phyloP scores from a whole-genome alignment of 495 filamentous ascomycete genomes.

The Terfezia boudieri region DNA sequence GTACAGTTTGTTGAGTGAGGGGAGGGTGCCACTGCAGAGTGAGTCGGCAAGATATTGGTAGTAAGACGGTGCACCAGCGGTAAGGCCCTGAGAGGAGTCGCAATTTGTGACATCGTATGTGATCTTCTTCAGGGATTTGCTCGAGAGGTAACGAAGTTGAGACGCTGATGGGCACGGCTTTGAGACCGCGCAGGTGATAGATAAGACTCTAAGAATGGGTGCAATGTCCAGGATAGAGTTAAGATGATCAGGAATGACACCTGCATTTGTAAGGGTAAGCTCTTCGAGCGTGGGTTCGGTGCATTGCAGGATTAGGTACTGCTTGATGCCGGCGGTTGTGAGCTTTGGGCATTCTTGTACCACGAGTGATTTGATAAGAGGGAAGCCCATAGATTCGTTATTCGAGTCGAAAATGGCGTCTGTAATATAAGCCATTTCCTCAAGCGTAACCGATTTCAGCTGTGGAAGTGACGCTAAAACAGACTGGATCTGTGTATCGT shows the following conservation, averaged over 20 bases:
- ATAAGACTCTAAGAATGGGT: slow-evolving; percentile 30
- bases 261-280: slow-evolving; percentile 38
- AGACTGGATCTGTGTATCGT: slow-evolving; percentile 44
- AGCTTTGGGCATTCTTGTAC: slow-evolving; percentile 45
- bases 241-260: slow-evolving; percentile 37
- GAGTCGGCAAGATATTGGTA: slow-evolving; percentile 72
- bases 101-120: slow-evolving; percentile 63
- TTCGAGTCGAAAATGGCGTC: slow-evolving; percentile 42
- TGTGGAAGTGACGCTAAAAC: slow-evolving; percentile 41
- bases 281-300: slow-evolving; percentile 24
- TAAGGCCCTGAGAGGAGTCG: slow-evolving; percentile 29
- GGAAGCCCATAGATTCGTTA: slow-evolving; percentile 38
- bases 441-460: slow-evolving; percentile 50
- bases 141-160: slow-evolving; percentile 39
- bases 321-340: slow-evolving; percentile 42
- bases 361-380: slow-evolving; percentile 42
- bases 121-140: slow-evolving; percentile 40
- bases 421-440: slow-evolving; percentile 41
- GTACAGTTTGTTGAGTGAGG: slow-evolving; percentile 51
- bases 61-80: slow-evolving; percentile 42
- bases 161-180: slow-evolving; percentile 21
- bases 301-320: slow-evolving; percentile 29
- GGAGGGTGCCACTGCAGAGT: slow-evolving; percentile 50
- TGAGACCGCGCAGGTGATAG: slow-evolving; percentile 20
- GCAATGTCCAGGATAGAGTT: slow-evolving; percentile 40